phyloP scores from a whole-genome alignment of 1,284 basidiomycete species.

The Cryptococcus sp. region DNA sequence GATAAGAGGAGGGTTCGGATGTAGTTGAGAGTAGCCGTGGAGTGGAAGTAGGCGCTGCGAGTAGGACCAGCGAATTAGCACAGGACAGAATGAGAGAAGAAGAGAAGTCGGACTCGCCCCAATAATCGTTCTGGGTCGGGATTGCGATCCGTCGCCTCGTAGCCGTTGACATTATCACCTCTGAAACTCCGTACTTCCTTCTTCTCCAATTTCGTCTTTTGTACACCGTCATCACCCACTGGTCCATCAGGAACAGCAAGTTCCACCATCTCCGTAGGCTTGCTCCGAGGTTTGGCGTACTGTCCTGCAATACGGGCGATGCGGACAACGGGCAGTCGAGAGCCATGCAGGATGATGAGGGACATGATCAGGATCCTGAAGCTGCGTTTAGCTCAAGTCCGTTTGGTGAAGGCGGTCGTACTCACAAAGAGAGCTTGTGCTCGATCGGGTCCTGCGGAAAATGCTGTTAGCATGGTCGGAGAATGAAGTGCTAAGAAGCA shows the following conservation, averaged over 20 bases:
- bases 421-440: conserved; percentile 80
- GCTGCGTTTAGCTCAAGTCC: not conserved
- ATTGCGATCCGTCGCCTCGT: conserved; percentile 65
- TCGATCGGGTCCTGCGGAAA: conserved; percentile 78
- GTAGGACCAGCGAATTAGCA: not conserved
- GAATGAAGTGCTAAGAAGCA: conserved; percentile 30
- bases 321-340: conserved; percentile 85
- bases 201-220: conserved; percentile 33
- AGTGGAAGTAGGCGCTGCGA: conserved; percentile 90
- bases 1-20: conserved; percentile 83
- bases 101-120: conserved; percentile 33
- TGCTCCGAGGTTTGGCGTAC: conserved; percentile 94
- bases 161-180: conserved; percentile 96
- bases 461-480: conserved; percentile 3
- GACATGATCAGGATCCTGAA: conserved; percentile 82
- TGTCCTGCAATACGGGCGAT: conserved; percentile 93
- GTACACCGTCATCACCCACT: conserved; percentile 35
- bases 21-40: conserved; percentile 89
- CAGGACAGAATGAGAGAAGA: not conserved
- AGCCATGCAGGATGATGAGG: conserved; percentile 91
- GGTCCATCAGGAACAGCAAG: conserved; percentile 61
- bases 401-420: not conserved
- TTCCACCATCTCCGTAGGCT: conserved; percentile 70
- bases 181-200: conserved; percentile 58
- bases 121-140: conserved; percentile 86